Evolutionary conservation across 371 early-diverging fungal genomes (phyloP).

Genomic region (Mortierella sp.): DNA sequence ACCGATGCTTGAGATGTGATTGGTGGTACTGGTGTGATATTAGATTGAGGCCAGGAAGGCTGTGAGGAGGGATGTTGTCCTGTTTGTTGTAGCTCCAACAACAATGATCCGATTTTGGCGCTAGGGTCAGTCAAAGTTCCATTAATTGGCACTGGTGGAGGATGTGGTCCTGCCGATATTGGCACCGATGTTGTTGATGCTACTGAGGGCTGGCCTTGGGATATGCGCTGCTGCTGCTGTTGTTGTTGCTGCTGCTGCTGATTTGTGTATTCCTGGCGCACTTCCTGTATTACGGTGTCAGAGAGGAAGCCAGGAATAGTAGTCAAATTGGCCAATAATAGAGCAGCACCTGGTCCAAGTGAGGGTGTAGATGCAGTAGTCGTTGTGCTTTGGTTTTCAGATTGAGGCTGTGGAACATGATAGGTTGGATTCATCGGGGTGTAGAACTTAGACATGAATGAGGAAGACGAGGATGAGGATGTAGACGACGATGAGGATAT

Average conservation of each 20-base stretch:
- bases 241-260: constrained; percentile 22
- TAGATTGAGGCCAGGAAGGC: not conserved
- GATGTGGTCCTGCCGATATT: not conserved
- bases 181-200: not conserved
- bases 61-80: not conserved
- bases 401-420: not conserved
- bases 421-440: constrained; percentile 44
- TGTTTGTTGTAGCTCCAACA: constrained; percentile 28
- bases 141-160: not conserved
- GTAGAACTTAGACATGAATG: constrained; percentile 52
- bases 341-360: constrained; percentile 31
- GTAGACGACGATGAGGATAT: constrained; percentile 24
- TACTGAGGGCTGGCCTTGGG: constrained; percentile 8
- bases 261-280: constrained; percentile 29
- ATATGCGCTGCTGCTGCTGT: constrained; percentile 8
- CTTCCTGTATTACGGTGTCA: constrained; percentile 37
- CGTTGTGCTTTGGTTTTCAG: not conserved
- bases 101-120: constrained; percentile 14
- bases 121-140: not conserved
- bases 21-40: too few species aligned
- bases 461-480: constrained; percentile 26
- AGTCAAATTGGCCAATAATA: constrained; percentile 36
- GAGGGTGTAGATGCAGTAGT: constrained; percentile 6
- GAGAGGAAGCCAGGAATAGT: constrained; percentile 45
- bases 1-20: too few species aligned